Conservation (phyloP, 306 rosid genomes). For the Adenanthera pavonina region DNA sequence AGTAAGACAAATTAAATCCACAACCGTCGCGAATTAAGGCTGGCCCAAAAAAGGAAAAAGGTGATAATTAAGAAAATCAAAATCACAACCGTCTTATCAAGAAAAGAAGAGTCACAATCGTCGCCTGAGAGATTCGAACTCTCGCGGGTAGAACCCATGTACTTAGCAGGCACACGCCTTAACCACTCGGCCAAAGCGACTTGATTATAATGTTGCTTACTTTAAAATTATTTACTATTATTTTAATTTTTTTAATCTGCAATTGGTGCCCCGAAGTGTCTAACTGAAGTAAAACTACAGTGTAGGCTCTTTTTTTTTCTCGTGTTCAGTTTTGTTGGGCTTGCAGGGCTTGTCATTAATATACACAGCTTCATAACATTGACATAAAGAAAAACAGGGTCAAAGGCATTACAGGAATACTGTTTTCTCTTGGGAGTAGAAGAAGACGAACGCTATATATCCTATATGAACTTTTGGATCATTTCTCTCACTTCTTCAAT, state of each 20-base stretch:
- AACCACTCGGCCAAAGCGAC: constrained; percentile 82
- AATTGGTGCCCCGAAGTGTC: too few relatives aligned
- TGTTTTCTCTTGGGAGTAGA: constrained; percentile 7
- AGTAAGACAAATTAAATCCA: neutral
- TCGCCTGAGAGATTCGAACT: constrained; percentile 78
- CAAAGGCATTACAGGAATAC: neutral
- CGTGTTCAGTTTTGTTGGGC: neutral
- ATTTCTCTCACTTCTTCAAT: constrained; percentile 84
- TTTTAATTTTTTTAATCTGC: neutral
- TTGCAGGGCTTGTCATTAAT: constrained; percentile 5
- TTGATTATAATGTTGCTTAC: too few relatives aligned
- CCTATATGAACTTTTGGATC: constrained; percentile 60
- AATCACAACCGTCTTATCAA: too few relatives aligned
- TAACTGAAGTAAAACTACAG: neutral
- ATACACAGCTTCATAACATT: constrained; percentile 16
- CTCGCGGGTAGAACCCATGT: constrained; percentile 75
- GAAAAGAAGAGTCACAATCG: neutral
- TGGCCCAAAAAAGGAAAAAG: too few relatives aligned
- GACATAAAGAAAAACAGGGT: neutral
- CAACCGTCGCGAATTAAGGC: too few relatives aligned
- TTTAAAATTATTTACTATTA: too few relatives aligned
- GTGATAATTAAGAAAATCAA: neutral
- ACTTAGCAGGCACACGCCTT: constrained; percentile 81
- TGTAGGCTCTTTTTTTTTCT: neutral
- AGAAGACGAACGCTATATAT: neutral